Base-by-base conservation (phyloP, 176 grass and related monocot genomes). In the Aegilops longissima region DNA sequence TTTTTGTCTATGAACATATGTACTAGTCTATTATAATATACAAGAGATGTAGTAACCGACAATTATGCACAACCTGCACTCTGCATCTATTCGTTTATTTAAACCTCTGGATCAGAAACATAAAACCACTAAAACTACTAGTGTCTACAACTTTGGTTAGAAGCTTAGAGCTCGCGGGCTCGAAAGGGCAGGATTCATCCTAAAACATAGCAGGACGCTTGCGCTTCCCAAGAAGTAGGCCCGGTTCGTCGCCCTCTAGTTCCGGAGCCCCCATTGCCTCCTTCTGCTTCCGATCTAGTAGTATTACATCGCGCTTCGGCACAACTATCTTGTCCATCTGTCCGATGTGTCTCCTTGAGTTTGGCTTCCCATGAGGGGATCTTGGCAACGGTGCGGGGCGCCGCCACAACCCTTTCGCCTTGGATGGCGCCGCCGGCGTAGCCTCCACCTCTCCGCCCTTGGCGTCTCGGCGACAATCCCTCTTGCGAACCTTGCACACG, bases 401-500 rank as follows among this genome's bases (percentile, higher is more conserved):
- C 16, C 16, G 51, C 51, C 51, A 54, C 16, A 54, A 54, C 51
- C 51, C 51, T 17, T 17, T 17, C 5, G 16, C 51, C 51, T 18
- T 54, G 16, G 16, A 54, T 54, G 16, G 45, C 45, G 12, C 16
- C 7, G 18, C 54, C 18, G 18, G 54, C 6, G 54, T 20, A 20
- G 6, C 18, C 54, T 8, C 54, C 18, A 59, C 18, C 54, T 59
- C 18, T 21, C 54, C 20, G 18, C 18, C 54, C 54, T 59, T 8
- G 18, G 9, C 20, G 34, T n/a, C 51, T 58, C 14, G 51, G 5
- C 16, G 1, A 54, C 16, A 54, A 5, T 30, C 68, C 52, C 52
- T 73, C 80, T 70, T 39, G 31, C 80, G 45, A 83, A 83, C 81
- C 36, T 83, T 83, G 36, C 69, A 83, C 24, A 73, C 68, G 2